Evolutionary conservation across 306 rosid genomes (phyloP).

Genomic region (Vigna mungo): DNA sequence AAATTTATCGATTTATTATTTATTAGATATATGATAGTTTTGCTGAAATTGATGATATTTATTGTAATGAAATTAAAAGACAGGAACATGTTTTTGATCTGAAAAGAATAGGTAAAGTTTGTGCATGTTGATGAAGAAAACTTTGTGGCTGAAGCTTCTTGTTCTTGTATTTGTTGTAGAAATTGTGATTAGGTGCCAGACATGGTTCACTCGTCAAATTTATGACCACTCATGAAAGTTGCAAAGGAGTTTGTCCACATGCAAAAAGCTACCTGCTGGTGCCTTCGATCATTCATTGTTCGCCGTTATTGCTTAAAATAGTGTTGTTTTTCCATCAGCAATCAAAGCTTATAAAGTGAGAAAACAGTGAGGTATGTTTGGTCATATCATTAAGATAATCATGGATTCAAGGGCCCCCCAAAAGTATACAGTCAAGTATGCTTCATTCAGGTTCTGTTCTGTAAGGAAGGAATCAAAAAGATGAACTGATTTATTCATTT

Average conservation of each 20-base stretch:
- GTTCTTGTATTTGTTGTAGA: not conserved
- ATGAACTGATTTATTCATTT: too few species aligned
- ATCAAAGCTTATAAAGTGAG: constrained; percentile 41
- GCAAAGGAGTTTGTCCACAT: constrained; percentile 43
- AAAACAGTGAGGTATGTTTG: constrained; percentile 46
- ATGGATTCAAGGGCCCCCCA: constrained; percentile 45
- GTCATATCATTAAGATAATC: constrained; percentile 48
- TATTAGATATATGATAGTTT: too few species aligned
- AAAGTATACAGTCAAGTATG: constrained; percentile 43
- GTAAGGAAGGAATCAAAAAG: constrained; percentile 38
- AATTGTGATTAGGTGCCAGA: not conserved
- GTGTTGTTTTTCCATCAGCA: constrained; percentile 7
- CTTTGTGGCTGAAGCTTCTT: constrained; percentile 36
- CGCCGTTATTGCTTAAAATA: constrained; percentile 48
- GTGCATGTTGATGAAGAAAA: constrained; percentile 30
- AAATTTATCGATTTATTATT: too few species aligned
- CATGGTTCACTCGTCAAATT: constrained; percentile 50
- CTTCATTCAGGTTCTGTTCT: constrained; percentile 42
- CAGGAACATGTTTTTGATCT: too few species aligned
- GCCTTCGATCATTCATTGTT: constrained; percentile 44
- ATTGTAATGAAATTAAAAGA: too few species aligned
- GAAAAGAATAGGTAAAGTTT: not conserved
- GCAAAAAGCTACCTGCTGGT: constrained; percentile 51
- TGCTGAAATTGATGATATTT: too few species aligned
- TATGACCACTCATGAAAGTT: constrained; percentile 61